Percentiles rank a stretch among this genome's conserved stretches.
phyloP scores from a whole-genome alignment of 257 asterid genomes.

The Scutellaria baicalensis region DNA sequence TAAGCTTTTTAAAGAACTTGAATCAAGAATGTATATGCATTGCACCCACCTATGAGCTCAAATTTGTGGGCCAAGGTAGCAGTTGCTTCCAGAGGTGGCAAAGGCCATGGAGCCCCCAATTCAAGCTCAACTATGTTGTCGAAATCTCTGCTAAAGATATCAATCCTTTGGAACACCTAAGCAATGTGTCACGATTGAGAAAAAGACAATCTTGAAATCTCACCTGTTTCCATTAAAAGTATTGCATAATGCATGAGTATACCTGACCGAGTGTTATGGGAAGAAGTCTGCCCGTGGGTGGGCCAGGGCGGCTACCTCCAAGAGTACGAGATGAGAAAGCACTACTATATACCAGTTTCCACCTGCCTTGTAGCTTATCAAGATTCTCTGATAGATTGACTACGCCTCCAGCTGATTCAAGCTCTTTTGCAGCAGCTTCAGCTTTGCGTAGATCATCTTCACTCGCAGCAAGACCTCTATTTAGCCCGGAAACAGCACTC shows the following conservation, averaged over 20 bases:
- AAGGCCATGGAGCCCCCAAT: conserved; percentile 91
- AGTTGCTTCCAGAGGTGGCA: conserved; percentile 71
- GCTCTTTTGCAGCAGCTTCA: conserved; percentile 74
- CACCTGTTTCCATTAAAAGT: too few species aligned
- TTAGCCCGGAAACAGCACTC: conserved; percentile 86
- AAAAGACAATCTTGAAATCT: neutral
- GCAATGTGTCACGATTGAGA: neutral
- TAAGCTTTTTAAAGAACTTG: neutral
- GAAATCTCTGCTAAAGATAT: conserved; percentile 71
- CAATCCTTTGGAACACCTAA: conserved; percentile 94
- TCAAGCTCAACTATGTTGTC: conserved; percentile 92
- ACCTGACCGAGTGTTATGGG: conserved; percentile 96
- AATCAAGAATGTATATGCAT: neutral
- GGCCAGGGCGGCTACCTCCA: conserved; percentile 99
- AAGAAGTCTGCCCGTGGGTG: conserved; percentile 90
- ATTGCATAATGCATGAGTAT: neutral
- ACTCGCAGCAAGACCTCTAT: conserved; percentile 91
- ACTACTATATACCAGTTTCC: conserved; percentile 90
- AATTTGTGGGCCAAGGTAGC: conserved; percentile 96
- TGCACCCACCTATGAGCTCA: conserved; percentile 53
- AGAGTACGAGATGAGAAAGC: conserved; percentile 86
- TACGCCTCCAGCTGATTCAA: conserved; percentile 58
- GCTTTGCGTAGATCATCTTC: conserved; percentile 74
- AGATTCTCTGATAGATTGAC: conserved; percentile 54
- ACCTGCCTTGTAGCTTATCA: conserved; percentile 83